Base-by-base conservation (phyloP, 108 stramenopile genomes). In the Poteriospumella lacustris region DNA sequence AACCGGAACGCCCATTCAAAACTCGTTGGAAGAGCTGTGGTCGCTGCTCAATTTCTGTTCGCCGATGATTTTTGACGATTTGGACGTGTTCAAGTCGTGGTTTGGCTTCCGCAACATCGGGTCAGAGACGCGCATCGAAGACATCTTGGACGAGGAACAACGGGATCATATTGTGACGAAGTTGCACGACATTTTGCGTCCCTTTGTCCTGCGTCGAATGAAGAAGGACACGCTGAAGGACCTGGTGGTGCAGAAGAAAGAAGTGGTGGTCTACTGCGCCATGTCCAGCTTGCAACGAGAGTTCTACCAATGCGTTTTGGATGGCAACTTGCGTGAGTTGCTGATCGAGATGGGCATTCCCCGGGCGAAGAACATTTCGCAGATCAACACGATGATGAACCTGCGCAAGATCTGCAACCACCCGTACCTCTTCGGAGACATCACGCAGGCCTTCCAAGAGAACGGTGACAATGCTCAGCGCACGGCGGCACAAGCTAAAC, bases 1-100 rank as follows among this genome's bases (percentile, higher is more conserved):
- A 36, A 89, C 91, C 2, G 98, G 98, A 39, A 99, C 98, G n/a
- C 98, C 98, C n/a, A 97, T 99, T 76, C 94, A 95, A 77, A 59
- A 79, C 76, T 78, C 68, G 80, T 80, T 94, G 12, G 91, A 93
- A 77, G 96, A 97, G 83, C 90, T 99, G 19, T 99, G 98, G 98
- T 89, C 89, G 69, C 87, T 99, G 68, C 88, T 97, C 56, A 97
- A 99, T 83, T 99, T 99, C 86, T 94, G 96, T 75, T 96, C 96
- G 80, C 98, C 98, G 5, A 76, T 83, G 70, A 97, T 99, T 73
- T 99, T 99, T 78, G 96, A 97, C 78, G 96, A 99, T 84, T 89
- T 96, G 68, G 80, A 86, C 52, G 94, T 94, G 58, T 97, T 97
- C 82, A 93, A 93, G 83, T 92, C 92, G 29, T 96, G 96, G 94